Percentiles rank a stretch among this genome's conserved stretches.
Conservation (phyloP, 2,329 filamentous ascomycete genomes). For the Calonectria pseudoturangicola region DNA sequence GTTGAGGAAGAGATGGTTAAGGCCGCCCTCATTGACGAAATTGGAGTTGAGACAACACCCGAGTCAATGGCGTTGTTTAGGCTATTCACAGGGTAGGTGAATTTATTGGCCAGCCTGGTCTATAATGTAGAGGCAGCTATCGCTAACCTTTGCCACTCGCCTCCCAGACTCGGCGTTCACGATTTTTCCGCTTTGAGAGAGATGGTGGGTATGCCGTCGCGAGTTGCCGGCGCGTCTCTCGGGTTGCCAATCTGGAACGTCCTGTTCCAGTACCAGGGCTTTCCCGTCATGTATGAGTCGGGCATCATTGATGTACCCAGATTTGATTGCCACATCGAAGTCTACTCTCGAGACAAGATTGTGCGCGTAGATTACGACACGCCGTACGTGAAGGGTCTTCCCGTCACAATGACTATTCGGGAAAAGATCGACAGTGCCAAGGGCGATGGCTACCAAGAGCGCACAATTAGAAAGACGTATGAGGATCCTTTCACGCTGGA, state of each 20-base stretch:
- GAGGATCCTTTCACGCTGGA: slow-evolving; percentile 61
- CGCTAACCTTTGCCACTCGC: not conserved
- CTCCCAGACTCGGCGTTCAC: slow-evolving; percentile 31
- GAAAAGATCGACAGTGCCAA: slow-evolving; percentile 57
- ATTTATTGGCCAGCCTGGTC: not conserved
- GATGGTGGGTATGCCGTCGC: slow-evolving; percentile 40
- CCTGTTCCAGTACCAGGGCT: slow-evolving; percentile 55
- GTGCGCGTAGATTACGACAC: slow-evolving; percentile 72
- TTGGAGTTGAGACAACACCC: slow-evolving; percentile 29
- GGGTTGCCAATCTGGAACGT: slow-evolving; percentile 48
- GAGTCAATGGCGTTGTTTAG: slow-evolving; percentile 26
- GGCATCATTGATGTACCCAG: slow-evolving; percentile 70
- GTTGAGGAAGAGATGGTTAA: slow-evolving; percentile 39
- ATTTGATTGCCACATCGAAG: slow-evolving; percentile 69
- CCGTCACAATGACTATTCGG: slow-evolving; percentile 65
- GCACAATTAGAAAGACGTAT: slow-evolving; percentile 62
- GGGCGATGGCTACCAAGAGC: slow-evolving; percentile 54
- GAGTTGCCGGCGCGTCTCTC: slow-evolving; percentile 37
- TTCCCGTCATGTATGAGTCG: slow-evolving; percentile 72
- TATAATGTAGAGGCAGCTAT: not conserved
- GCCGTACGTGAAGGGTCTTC: slow-evolving; percentile 71
- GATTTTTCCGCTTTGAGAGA: slow-evolving; percentile 41
- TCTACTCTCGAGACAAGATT: slow-evolving; percentile 71
- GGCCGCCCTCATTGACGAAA: slow-evolving; percentile 46
- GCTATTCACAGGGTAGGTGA: slow-evolving; percentile 32